Conservation (phyloP, 768 basidiomycete genomes). For the Lactifluus hygrophoroides region DNA sequence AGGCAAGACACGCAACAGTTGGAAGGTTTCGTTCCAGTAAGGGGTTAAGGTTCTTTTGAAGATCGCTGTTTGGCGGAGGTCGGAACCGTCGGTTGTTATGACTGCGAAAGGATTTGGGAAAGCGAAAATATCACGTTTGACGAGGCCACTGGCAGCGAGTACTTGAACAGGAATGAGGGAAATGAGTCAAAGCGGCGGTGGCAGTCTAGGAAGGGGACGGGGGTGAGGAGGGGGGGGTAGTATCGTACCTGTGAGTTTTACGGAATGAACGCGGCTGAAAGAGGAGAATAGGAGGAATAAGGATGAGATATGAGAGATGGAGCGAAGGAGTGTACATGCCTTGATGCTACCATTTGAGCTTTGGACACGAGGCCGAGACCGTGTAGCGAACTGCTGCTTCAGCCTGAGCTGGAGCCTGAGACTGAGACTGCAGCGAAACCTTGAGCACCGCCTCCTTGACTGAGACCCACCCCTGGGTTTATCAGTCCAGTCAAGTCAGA, state of each 20-base stretch:
- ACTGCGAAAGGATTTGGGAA: conserved; percentile 87
- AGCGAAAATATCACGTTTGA: conserved; percentile 69
- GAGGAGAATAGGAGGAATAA: neutral
- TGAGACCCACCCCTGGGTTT: too few relatives aligned
- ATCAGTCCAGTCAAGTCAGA: too few relatives aligned
- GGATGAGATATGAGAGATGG: neutral
- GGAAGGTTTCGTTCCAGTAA: conserved; percentile 80
- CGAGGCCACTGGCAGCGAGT: conserved; percentile 64
- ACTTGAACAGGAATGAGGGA: conserved; percentile 36
- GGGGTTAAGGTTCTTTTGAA: conserved; percentile 61
- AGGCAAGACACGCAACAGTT: conserved; percentile 44
- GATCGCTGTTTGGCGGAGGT: conserved; percentile 69
- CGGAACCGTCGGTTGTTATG: conserved; percentile 70
- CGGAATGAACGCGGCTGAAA: neutral
- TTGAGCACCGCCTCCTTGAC: too few relatives aligned
- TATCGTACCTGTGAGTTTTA: conserved; percentile 11
- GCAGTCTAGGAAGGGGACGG: neutral
- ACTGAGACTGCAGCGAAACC: neutral
- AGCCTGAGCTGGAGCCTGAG: too few relatives aligned
- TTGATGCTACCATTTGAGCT: conserved; percentile 5
- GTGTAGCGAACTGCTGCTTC: neutral
- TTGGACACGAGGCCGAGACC: neutral
- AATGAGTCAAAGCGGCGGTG: neutral
- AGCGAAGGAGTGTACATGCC: neutral
- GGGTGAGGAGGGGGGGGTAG: neutral